Conservation (phyloP, 345 rosid species). For the Sisymbrium irio region DNA sequence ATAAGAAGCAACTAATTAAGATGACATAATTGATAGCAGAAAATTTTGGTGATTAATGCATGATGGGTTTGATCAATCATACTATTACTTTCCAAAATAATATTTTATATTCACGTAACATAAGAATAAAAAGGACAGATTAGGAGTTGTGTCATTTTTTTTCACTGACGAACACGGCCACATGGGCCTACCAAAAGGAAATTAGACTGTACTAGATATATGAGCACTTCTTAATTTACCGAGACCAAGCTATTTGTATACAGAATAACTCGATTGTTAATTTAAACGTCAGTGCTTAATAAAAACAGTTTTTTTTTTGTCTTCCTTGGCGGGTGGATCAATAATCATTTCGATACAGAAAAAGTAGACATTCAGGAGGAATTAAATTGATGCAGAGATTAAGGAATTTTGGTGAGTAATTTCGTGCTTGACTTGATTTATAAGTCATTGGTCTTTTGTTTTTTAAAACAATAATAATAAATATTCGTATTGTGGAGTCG, state of each 20-base stretch:
- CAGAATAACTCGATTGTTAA: background rate
- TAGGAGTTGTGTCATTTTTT: conserved; percentile 2
- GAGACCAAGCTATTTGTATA: background rate
- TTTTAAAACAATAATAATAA: background rate
- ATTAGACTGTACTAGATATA: background rate
- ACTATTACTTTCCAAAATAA: background rate
- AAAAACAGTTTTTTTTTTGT: background rate
- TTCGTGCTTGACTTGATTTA: conserved; percentile 20
- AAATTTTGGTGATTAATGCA: background rate
- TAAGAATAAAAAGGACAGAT: background rate
- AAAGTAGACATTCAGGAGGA: background rate
- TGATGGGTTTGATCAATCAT: conserved; percentile 13
- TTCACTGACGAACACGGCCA: conserved; percentile 16
- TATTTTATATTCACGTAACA: conserved; percentile 1
- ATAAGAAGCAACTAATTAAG: conserved; percentile 6
- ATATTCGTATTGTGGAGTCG: background rate
- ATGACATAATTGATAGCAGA: background rate
- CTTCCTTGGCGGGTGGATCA: background rate
- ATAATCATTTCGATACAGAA: background rate
- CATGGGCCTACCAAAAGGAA: conserved; percentile 4
- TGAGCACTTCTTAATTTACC: background rate
- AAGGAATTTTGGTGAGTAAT: conserved; percentile 23
- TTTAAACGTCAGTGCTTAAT: background rate
- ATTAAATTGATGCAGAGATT: background rate
- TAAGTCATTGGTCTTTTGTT: conserved; percentile 18